These are phyloP conservation scores for Geranium brycei DNA, from an alignment of 345 rosid genomes.

Conservation along the genomic window DNA sequence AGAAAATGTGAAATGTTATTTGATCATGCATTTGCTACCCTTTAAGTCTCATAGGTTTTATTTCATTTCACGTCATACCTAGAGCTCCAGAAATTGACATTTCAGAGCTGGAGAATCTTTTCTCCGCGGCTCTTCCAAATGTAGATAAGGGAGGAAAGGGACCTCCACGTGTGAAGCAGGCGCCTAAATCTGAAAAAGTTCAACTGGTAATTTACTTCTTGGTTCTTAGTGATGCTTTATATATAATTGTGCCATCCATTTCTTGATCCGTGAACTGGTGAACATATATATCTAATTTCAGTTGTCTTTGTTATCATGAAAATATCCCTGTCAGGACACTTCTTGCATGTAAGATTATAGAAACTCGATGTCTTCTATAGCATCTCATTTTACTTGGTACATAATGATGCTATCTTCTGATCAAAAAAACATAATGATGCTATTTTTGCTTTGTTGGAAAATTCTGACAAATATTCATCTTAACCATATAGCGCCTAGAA, in stretches of 20 bases:
- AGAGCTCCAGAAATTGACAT: constrained; percentile 97
- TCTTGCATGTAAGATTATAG: not conserved
- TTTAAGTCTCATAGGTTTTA: constrained; percentile 1
- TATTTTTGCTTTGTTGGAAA: not conserved
- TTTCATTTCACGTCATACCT: constrained; percentile 7
- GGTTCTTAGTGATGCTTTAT: not conserved
- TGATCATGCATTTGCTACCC: constrained; percentile 2
- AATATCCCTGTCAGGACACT: not conserved
- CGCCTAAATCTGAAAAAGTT: constrained; percentile 71
- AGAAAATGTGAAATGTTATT: constrained; percentile 7
- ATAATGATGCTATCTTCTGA: not conserved
- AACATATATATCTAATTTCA: too few species aligned
- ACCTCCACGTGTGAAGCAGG: constrained; percentile 27
- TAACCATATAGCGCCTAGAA: not conserved
- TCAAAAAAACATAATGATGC: not conserved
- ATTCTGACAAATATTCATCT: not conserved
- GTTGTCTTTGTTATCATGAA: too few species aligned
- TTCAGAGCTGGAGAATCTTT: constrained; percentile 85
- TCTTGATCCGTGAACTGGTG: not conserved
- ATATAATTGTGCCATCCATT: not conserved
- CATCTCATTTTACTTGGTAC: not conserved
- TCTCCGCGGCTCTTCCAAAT: constrained; percentile 56
- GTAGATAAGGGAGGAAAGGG: constrained; percentile 37
- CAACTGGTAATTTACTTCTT: constrained; percentile 51
- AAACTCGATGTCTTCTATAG: not conserved